Evolutionary conservation across 768 basidiomycete species (phyloP).

Genomic region (Rhodosporidiobolus sp.): DNA sequence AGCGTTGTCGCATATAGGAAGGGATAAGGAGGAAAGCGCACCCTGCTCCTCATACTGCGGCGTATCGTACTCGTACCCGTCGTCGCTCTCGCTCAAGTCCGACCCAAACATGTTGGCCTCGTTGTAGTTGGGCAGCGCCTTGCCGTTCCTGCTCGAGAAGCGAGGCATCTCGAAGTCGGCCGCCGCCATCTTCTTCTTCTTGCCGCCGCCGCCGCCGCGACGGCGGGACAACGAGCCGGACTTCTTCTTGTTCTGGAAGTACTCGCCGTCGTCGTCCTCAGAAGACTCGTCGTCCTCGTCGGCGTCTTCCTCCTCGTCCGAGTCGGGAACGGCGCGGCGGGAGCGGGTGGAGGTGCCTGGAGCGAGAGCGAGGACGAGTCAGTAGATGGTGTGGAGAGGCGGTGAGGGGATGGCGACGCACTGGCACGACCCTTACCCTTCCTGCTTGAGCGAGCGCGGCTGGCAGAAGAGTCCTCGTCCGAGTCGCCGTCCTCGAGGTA

Average conservation of each 20-base stretch:
- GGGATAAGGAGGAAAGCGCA: conserved; percentile 13
- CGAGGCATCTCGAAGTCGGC: conserved; percentile 37
- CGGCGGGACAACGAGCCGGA: conserved; percentile 49
- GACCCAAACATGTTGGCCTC: conserved; percentile 34
- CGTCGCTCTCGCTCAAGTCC: conserved; percentile 43
- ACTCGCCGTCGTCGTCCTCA: conserved; percentile 25
- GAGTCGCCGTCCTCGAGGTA: conserved; percentile 34
- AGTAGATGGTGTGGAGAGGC: not conserved
- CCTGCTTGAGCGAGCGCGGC: not conserved
- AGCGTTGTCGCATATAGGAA: not conserved
- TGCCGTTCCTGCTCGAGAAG: conserved; percentile 35
- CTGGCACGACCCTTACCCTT: conserved; percentile 36
- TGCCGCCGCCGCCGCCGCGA: not conserved
- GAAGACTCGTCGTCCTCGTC: conserved; percentile 34
- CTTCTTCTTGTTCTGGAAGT: conserved; percentile 44
- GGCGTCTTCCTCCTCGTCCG: conserved; percentile 11
- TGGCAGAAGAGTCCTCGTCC: not conserved
- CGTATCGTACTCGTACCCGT: conserved; percentile 22
- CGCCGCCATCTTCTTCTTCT: not conserved
- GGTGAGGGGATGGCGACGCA: not conserved
- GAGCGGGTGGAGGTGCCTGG: too few species aligned
- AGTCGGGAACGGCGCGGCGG: conserved; percentile 1
- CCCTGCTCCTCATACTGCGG: conserved; percentile 27
- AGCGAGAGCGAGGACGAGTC: not conserved
- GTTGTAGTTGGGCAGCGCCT: conserved; percentile 45